Evolutionary conservation across 352 stramenopile genomes (phyloP), one percentile per base, ranked within the genome.

Genomic region (Peronospora farinosa): DNA sequence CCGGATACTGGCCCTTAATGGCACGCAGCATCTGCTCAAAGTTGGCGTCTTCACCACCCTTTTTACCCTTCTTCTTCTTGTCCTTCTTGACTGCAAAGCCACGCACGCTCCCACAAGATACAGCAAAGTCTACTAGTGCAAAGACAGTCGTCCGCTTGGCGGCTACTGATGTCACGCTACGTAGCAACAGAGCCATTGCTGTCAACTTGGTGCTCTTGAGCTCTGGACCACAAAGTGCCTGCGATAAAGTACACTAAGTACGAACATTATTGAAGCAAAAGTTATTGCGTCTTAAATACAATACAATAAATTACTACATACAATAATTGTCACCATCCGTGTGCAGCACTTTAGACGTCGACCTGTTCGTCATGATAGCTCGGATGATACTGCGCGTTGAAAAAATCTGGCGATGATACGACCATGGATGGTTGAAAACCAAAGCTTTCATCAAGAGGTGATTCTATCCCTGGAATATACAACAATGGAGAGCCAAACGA

Each of bases 1-100:
- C 75, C 37, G 74, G 74, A 61, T 88, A 88, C 36, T 78, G 74
- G 40, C 81, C 81, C 57, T 85, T 85, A 48, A 90, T 73, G 25
- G 77, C 74, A 52, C 81, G 78, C 59, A 92, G 63, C 78, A 90
- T 89, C 57, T 86, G 69, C 62, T 92, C 81, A 55, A 90, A 92
- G 69, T 92, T 88, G 54, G 57, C 46, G 53, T 89, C 79, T 40
- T 67, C 67, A 28, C 49, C 52, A 46, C 53, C 55, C 59, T 79
- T 84, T 55, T 83, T 88, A 30, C 60, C 46, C 55, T 74, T 77
- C 57, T 80, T 77, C 35, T 69, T 69, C 57, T 75, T 72, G 32
- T 78, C 69, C 47, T 69, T 65, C 60, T 79, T 87, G 33, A 67
- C 57, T 16, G 72, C 74, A 33, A 83, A 84, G 28, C 59, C 51